Conservation (phyloP, 129 eudicot species). For the Artemisia tridentata region DNA sequence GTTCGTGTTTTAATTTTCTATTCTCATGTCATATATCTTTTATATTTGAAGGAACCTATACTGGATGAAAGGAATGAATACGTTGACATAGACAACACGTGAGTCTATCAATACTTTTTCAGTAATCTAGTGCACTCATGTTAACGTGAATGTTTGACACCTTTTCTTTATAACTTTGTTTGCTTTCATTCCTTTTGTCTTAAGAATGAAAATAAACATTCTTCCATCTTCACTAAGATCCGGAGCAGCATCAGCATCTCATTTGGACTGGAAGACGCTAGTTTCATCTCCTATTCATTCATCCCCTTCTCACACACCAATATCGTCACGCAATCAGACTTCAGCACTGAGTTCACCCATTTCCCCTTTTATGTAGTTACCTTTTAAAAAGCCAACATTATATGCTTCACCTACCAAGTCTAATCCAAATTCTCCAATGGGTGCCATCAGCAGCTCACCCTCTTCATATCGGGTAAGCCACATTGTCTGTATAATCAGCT, state of each 20-base stretch:
- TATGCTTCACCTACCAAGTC: slow-evolving; percentile 48
- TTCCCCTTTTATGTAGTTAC: slow-evolving; percentile 57
- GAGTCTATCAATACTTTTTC: slow-evolving; percentile 23
- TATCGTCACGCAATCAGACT: slow-evolving; percentile 32
- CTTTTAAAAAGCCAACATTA: slow-evolving; percentile 38
- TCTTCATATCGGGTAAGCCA: slow-evolving; percentile 50
- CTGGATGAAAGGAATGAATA: slow-evolving; percentile 65
- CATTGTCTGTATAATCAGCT: background rate
- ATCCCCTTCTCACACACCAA: slow-evolving; percentile 37
- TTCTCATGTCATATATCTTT: background rate
- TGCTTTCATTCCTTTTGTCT: background rate
- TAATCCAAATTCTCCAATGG: slow-evolving; percentile 39
- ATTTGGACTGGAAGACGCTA: slow-evolving; percentile 38
- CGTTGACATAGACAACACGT: slow-evolving; percentile 68
- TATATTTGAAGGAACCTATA: slow-evolving; percentile 56
- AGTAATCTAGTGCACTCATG: background rate
- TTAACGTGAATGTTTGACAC: background rate
- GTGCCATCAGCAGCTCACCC: slow-evolving; percentile 40
- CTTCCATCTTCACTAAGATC: slow-evolving; percentile 51
- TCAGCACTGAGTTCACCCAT: slow-evolving; percentile 47
- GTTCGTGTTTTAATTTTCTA: background rate
- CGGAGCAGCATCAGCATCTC: slow-evolving; percentile 40
- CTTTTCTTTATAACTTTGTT: background rate
- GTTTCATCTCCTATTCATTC: slow-evolving; percentile 44
- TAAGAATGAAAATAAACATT: slow-evolving; percentile 63